A percentile compares a stretch with the other conserved stretches of the same genome.
Evolutionary conservation across 1,139 yeast species (phyloP).

Genomic region (Hansenula anomala): DNA sequence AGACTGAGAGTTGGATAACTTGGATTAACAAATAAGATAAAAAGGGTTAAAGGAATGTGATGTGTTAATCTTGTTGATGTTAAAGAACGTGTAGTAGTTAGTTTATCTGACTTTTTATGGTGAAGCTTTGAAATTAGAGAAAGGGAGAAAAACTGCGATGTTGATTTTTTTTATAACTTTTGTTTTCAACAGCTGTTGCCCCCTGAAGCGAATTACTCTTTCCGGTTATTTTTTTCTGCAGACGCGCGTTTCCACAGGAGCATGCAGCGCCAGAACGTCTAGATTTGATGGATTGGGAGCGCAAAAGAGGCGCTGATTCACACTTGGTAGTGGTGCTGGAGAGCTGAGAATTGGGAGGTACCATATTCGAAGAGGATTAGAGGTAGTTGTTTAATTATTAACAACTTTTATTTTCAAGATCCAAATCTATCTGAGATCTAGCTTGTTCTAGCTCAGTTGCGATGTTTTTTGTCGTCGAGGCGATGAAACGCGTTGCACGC

Average conservation of each 20-base stretch:
- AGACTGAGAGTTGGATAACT: conserved; percentile 10
- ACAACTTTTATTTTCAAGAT: no score
- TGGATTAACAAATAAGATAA: conserved; percentile 6
- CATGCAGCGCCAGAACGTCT: background rate
- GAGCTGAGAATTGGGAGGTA: no score
- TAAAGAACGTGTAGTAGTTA: background rate
- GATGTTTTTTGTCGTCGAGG: no score
- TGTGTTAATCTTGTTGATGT: background rate
- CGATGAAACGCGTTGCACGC: no score
- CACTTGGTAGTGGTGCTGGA: no score
- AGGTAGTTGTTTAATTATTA: no score
- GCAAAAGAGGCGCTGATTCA: background rate
- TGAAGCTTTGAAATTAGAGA: background rate
- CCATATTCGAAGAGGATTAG: no score
- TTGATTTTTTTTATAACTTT: conserved; percentile 1
- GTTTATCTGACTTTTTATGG: background rate
- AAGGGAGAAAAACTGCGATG: background rate
- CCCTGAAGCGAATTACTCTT: background rate
- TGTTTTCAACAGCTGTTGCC: background rate
- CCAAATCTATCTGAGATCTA: no score
- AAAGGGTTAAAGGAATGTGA: conserved; percentile 1
- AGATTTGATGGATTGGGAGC: background rate
- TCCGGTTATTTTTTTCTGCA: background rate
- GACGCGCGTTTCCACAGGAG: background rate
- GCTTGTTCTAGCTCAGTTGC: no score